Evolutionary conservation across 1,284 basidiomycete species (phyloP), one percentile per base, ranked within the genome.

Genomic region (Veloboletus limbatus): DNA sequence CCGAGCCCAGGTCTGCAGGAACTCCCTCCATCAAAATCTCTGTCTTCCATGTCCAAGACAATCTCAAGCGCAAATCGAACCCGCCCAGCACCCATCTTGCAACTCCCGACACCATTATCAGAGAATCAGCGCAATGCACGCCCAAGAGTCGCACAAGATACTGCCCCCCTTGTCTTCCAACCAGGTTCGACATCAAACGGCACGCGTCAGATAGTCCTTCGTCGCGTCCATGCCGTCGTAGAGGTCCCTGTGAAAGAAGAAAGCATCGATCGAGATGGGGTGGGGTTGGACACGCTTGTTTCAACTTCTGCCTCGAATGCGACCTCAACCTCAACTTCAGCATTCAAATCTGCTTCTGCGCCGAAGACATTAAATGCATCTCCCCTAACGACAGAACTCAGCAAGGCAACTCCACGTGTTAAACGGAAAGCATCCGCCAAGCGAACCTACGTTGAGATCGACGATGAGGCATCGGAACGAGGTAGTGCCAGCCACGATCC

Each of bases 171-270:
- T 13, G 4, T 32, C 8, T 32, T 48, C 7, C 52, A 52, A 14
- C 26, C 38, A 27, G 54, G 37, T 40, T 34, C 47, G 13, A 36
- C 38, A 20, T 43, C 50, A 37, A 59, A 50, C 10, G 47, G 53
- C 18, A 35, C 47, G 33, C 59, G 49, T 4, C 57, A 66, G 34
- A 54, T 54, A 21, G 44, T 75, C 17, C 63, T 76, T 22, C 69
- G 73, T 17, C 71, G 71, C 13, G 74, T 76, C 16, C 69, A 70
- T 6, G 71, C 74, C 25, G 58, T 72, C 4, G 62, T 75, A 16
- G 64, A 75, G 39, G 63, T 72, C 3, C 73, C 72, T 16, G 66
- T 74, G 30, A 74, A 75, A 50, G 71, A 75, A 48, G 73, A 75
- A 53, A 67, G 66, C 18, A 44, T 59, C 1, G 68, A 68, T 14